phyloP scores from a whole-genome alignment of 1,284 basidiomycete genomes.

The Austroboletus novae-zelandiae region DNA sequence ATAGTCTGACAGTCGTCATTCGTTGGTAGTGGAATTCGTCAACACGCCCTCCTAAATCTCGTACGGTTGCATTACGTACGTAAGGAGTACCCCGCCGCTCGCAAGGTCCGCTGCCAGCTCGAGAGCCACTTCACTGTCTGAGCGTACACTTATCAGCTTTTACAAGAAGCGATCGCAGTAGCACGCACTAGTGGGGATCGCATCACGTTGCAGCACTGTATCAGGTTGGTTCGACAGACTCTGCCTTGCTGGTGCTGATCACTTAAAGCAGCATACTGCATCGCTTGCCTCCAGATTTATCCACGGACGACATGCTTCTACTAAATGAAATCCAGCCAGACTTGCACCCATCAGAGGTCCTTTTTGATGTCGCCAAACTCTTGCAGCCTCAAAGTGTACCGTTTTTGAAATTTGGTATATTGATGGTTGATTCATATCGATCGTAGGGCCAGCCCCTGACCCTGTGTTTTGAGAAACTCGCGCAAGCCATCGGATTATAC shows the following conservation, averaged over 20 bases:
- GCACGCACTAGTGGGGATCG: conserved; percentile 70
- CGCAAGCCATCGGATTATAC: conserved; percentile 65
- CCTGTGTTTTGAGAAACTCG: conserved; percentile 63
- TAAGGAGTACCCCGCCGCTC: conserved; percentile 62
- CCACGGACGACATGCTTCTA: conserved; percentile 41
- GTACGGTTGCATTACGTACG: conserved; percentile 73
- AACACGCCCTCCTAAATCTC: conserved; percentile 74
- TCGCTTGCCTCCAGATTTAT: conserved; percentile 52
- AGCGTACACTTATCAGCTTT: conserved; percentile 42
- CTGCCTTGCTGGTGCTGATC: conserved; percentile 9
- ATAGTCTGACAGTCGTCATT: conserved; percentile 1
- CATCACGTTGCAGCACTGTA: conserved; percentile 71
- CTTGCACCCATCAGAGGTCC: conserved; percentile 70
- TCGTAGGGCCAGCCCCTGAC: conserved; percentile 70
- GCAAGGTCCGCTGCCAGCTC: conserved; percentile 46
- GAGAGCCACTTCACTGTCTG: background rate
- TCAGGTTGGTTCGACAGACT: conserved; percentile 55
- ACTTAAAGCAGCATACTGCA: conserved; percentile 54
- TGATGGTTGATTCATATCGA: conserved; percentile 13
- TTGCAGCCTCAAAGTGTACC: conserved; percentile 32
- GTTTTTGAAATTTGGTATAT: background rate
- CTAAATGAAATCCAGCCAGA: conserved; percentile 76
- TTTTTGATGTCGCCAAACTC: conserved; percentile 53
- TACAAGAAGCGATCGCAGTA: conserved; percentile 72
- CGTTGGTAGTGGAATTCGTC: conserved; percentile 61